These are phyloP conservation scores for Zymoseptoria crescenta DNA, from an alignment of 2,329 filamentous ascomycete genomes.

Conservation along the genomic window DNA sequence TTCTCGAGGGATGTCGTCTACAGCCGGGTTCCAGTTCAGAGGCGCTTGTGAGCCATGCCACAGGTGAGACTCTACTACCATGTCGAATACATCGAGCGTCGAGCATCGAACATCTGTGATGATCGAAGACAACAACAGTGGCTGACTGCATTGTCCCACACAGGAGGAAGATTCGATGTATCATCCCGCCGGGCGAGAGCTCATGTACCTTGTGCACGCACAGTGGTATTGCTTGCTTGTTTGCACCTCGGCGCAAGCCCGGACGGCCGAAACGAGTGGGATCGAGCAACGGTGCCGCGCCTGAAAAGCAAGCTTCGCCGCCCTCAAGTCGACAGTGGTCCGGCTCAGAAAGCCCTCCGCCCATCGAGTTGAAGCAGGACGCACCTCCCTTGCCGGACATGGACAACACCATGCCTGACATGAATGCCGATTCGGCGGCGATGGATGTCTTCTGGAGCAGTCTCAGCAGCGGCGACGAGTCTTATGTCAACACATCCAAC, in stretches of 20 bases:
- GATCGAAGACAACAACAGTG: not conserved
- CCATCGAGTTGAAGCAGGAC: not conserved
- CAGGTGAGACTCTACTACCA: not conserved
- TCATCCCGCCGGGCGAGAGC: constrained; percentile 4
- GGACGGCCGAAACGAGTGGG: constrained; percentile 3
- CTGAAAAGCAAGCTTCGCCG: not conserved
- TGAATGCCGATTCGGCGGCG: constrained; percentile 1
- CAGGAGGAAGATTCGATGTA: constrained; percentile 5
- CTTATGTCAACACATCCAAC: not conserved
- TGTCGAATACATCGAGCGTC: not conserved
- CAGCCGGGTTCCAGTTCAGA: not conserved
- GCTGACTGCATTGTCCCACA: not conserved
- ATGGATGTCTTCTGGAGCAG: constrained; percentile 1
- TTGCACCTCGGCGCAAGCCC: constrained; percentile 5
- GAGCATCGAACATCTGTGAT: not conserved
- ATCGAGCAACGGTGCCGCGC: not conserved
- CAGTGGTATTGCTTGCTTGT: constrained; percentile 4
- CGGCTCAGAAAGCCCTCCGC: not conserved
- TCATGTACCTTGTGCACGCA: constrained; percentile 3
- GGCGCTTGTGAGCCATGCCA: not conserved
- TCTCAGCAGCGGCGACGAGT: not conserved
- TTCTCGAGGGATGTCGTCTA: not conserved
- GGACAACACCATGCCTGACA: constrained; percentile 1
- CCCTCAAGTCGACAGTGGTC: not conserved
- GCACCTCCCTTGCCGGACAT: not conserved